phyloP scores from a whole-genome alignment of 169 alveolate species.

The Cryptosporidium meleagridis region DNA sequence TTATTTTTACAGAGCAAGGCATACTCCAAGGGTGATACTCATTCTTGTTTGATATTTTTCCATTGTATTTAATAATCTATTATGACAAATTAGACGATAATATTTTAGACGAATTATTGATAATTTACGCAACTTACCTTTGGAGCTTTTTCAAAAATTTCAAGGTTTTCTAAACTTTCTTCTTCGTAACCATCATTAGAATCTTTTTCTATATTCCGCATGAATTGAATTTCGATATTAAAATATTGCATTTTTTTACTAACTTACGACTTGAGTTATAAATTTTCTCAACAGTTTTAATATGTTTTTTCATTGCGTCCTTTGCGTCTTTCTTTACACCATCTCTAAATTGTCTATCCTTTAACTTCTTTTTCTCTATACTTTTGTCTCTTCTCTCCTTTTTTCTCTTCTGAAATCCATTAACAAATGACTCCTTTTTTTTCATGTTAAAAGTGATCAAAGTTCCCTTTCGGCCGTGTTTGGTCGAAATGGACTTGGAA shows the following conservation, averaged over 20 bases:
- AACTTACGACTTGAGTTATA: constrained; percentile 27
- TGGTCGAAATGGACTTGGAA: constrained; percentile 20
- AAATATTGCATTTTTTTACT: not conserved
- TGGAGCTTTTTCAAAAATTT: not conserved
- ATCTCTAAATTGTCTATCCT: constrained; percentile 32
- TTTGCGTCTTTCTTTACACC: constrained; percentile 57
- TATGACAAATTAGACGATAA: not conserved
- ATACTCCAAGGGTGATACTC: constrained; percentile 54
- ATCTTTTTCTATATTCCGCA: not conserved
- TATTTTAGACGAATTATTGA: not conserved
- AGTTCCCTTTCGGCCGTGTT: constrained; percentile 41
- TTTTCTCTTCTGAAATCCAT: constrained; percentile 23
- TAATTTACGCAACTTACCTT: constrained; percentile 14
- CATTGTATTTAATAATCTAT: constrained; percentile 34
- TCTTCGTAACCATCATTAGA: not conserved
- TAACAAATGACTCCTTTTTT: constrained; percentile 39
- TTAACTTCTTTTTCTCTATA: constrained; percentile 15
- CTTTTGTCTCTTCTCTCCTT: constrained; percentile 48
- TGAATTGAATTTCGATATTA: not conserved
- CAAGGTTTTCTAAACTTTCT: not conserved
- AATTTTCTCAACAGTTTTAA: constrained; percentile 8
- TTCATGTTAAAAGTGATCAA: constrained; percentile 5
- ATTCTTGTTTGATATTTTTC: not conserved
- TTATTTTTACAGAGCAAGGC: constrained; percentile 56
- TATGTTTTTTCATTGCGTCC: constrained; percentile 32